Evolutionary conservation across 2,329 filamentous ascomycete genomes (phyloP), one percentile per base, ranked within the genome.

Genomic region (Ascochyta fabae): DNA sequence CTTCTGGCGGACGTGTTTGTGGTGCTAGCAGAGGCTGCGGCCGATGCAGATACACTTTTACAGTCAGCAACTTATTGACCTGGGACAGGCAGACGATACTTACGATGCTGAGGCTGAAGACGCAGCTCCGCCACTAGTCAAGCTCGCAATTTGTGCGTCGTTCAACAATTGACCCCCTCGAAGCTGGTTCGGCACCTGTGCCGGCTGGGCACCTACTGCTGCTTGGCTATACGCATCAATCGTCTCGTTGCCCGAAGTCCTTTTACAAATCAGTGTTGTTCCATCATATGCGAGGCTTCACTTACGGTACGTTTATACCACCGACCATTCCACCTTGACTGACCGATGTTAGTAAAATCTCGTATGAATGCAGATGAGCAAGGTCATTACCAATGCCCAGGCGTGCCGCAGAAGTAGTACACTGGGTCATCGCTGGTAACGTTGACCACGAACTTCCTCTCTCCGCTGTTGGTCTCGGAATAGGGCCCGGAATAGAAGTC

Each of bases 371-470:
- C 29, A 31, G 3, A 31, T 15, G 6, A 31, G 13, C 5, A 31
- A 31, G 29, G 12, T 31, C 29, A 31, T 26, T 31, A 31, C 29
- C 68, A 71, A 57, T 70, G 67, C 35, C 34, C 50, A 22, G 40
- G 40, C 7, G 62, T 54, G 13, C 58, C 41, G 45, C 68, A 71
- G 53, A 65, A 71, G 39, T 54, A 71, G 39, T 62, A 71, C 26
- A 67, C 59, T 3, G 66, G 64, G 16, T 66, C 56, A 5, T 57
- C 47, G 13, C 39, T 58, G 4, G 61, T 69, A 16, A 69, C 61
- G 26, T 67, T 67, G 2, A 68, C 59, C 3, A 69, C 64, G 34
- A 70, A 71, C 33, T 58, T 65, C 57, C 53, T 61, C 8, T 60
- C 53, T 5, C 65, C 64, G 9, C 50, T 58, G 29, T 66, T 50